phyloP scores from a whole-genome alignment of 345 rosid species.

The Boechera stricta region DNA sequence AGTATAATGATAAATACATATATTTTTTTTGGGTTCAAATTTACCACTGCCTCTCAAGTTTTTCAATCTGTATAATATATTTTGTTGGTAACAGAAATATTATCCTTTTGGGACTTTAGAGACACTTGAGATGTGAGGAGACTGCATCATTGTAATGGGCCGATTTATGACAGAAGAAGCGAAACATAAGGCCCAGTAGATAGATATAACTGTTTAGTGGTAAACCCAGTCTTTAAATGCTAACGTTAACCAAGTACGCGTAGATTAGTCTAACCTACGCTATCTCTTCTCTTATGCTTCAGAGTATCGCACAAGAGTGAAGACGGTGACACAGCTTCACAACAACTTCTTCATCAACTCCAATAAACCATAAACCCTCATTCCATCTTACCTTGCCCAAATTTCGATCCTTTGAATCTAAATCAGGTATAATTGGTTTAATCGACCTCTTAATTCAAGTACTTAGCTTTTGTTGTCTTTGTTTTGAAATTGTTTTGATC shows the following conservation, averaged over 20 bases:
- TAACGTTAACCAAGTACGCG: not conserved
- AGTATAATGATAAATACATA: no score
- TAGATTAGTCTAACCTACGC: slow-evolving; percentile 15
- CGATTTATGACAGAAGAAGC: not conserved
- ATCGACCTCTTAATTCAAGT: not conserved
- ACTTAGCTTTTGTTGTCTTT: not conserved
- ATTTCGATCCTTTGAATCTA: not conserved
- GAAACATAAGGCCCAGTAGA: not conserved
- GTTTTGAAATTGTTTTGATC: slow-evolving; percentile 3
- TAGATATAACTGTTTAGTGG: not conserved
- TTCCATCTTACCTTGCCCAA: not conserved
- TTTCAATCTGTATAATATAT: no score
- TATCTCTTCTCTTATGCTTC: no score
- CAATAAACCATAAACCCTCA: slow-evolving; percentile 10
- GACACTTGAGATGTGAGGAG: no score
- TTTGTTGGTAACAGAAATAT: no score
- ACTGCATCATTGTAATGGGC: not conserved
- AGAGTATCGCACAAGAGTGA: not conserved
- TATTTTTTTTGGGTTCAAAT: no score
- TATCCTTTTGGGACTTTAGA: no score
- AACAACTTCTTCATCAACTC: not conserved
- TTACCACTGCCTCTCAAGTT: no score
- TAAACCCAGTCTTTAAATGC: not conserved
- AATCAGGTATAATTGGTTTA: not conserved
- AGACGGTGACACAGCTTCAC: not conserved